Percentiles rank a stretch among this genome's conserved stretches.
Evolutionary conservation across 306 rosid species (phyloP).

Genomic region (Trifolium fragiferum): DNA sequence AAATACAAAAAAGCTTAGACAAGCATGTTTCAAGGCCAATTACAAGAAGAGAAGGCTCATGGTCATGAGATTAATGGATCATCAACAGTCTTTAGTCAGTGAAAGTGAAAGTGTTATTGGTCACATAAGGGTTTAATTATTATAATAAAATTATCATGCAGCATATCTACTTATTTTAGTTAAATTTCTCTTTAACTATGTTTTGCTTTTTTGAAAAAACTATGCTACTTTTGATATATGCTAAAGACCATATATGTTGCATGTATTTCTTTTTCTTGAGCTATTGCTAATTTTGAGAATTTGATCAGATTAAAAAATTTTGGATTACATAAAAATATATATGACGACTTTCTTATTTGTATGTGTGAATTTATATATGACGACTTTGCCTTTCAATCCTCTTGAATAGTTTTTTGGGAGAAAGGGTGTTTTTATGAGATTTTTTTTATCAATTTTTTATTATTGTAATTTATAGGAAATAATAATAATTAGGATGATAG

Average conservation of each 20-base stretch:
- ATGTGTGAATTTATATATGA: background rate
- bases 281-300: background rate
- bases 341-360: too few relatives aligned
- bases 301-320: background rate
- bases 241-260: background rate
- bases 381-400: background rate
- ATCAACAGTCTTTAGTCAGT: background rate
- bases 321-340: too few relatives aligned
- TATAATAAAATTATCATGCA: background rate
- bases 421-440: too few relatives aligned
- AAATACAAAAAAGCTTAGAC: constrained; percentile 74
- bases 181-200: background rate
- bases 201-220: background rate
- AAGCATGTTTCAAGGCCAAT: constrained; percentile 86
- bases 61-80: constrained; percentile 41
- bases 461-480: too few relatives aligned
- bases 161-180: background rate
- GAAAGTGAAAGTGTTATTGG: background rate
- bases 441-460: too few relatives aligned
- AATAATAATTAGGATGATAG: too few relatives aligned
- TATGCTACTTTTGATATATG: background rate
- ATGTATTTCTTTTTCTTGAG: background rate
- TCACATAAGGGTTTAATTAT: background rate
- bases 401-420: too few relatives aligned
- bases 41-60: constrained; percentile 77